A percentile compares a stretch with the other conserved stretches of the same genome.
phyloP scores from a whole-genome alignment of 345 rosid species.

The Geranium brycei region DNA sequence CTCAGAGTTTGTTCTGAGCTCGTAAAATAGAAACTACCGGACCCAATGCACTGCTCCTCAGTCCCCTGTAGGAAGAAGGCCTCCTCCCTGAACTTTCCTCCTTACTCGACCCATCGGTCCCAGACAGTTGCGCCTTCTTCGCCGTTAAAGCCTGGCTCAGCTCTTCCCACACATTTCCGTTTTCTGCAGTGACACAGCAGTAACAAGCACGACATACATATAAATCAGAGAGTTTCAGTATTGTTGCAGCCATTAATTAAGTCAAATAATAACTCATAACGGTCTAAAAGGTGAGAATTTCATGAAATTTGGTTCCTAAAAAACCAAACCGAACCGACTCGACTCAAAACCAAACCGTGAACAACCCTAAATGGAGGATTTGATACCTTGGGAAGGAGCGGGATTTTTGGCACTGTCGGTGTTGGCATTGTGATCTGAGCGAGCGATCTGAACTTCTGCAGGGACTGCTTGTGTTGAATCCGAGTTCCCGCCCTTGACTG shows the following conservation, averaged over 20 bases:
- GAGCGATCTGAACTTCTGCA: constrained; percentile 14
- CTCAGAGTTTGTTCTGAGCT: constrained; percentile 46
- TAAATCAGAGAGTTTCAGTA: background rate
- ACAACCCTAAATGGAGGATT: background rate
- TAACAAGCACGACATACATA: background rate
- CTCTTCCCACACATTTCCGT: constrained; percentile 66
- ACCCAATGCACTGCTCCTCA: constrained; percentile 76
- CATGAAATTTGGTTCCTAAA: too few relatives aligned
- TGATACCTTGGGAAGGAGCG: constrained; percentile 41
- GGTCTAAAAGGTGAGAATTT: too few relatives aligned
- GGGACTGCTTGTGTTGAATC: constrained; percentile 14
- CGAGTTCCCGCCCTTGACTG: constrained; percentile 24
- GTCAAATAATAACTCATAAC: too few relatives aligned
- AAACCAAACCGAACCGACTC: too few relatives aligned
- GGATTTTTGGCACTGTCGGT: background rate
- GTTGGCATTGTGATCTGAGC: constrained; percentile 4
- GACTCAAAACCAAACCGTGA: too few relatives aligned
- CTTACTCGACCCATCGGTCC: constrained; percentile 34
- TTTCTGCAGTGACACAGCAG: constrained; percentile 24
- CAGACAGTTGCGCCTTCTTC: constrained; percentile 52
- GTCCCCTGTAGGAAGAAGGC: constrained; percentile 50
- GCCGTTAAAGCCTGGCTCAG: constrained; percentile 45
- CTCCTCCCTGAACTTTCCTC: constrained; percentile 11
- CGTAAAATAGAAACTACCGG: constrained; percentile 70
- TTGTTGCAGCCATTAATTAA: too few relatives aligned